Evolutionary conservation across 192 early-diverging fungal genomes (phyloP).

Genomic region (Powellomyces hirtus): DNA sequence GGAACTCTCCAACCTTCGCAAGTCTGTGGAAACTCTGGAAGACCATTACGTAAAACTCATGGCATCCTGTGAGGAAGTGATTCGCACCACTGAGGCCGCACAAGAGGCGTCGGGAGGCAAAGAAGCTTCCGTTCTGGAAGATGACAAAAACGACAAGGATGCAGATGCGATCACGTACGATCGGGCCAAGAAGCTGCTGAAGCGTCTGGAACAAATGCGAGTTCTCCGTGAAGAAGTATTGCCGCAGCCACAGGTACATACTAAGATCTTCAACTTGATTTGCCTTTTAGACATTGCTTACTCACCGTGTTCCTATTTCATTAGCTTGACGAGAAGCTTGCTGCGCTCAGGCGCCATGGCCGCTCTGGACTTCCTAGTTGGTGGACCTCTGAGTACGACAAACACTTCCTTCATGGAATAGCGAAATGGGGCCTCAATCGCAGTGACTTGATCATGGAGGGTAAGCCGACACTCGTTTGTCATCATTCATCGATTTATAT

Average conservation of each 20-base stretch:
- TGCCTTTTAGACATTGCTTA: neutral
- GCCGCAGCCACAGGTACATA: constrained; percentile 42
- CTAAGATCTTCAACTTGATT: neutral
- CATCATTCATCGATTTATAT: neutral
- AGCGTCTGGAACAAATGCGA: constrained; percentile 69
- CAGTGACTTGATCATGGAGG: constrained; percentile 65
- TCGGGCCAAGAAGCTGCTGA: constrained; percentile 66
- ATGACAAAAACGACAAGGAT: constrained; percentile 29
- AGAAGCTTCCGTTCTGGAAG: constrained; percentile 31
- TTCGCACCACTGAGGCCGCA: constrained; percentile 26
- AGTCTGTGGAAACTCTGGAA: constrained; percentile 68
- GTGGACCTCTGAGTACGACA: constrained; percentile 74
- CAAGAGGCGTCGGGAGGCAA: constrained; percentile 5
- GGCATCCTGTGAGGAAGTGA: constrained; percentile 56
- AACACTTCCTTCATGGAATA: constrained; percentile 65
- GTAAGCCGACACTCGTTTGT: constrained; percentile 32
- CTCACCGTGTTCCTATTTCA: neutral
- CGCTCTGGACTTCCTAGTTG: constrained; percentile 56
- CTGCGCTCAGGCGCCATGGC: constrained; percentile 34
- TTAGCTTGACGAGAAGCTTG: constrained; percentile 38
- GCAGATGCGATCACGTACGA: constrained; percentile 63
- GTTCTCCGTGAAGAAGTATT: constrained; percentile 63
- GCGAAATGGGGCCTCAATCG: constrained; percentile 68
- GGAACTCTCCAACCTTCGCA: constrained; percentile 62
- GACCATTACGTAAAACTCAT: constrained; percentile 62